Conservation (phyloP, 352 stramenopile genomes). For the Nothophytophthora sp. region DNA sequence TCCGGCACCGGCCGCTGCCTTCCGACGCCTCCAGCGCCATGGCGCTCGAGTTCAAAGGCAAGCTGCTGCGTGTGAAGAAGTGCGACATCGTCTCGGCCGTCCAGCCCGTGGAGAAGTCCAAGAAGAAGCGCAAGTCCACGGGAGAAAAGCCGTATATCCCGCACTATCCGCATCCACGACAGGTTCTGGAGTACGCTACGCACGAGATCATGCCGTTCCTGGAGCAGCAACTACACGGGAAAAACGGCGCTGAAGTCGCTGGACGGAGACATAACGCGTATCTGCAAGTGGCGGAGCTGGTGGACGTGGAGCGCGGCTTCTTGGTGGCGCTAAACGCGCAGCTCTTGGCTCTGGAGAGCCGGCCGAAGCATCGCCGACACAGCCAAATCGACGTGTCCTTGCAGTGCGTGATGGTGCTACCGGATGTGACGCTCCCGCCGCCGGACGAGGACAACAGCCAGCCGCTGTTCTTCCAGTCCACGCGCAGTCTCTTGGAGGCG, state of each 20-base stretch:
- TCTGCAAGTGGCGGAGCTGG: conserved; percentile 70
- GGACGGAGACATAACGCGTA: conserved; percentile 33
- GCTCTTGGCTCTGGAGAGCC: conserved; percentile 51
- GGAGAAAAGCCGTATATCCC: conserved; percentile 41
- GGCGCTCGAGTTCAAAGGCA: conserved; percentile 55
- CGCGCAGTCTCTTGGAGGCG: conserved; percentile 23
- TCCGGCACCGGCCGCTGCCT: conserved; percentile 59
- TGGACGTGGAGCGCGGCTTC: conserved; percentile 64
- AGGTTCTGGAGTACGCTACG: conserved; percentile 77
- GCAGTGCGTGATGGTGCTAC: conserved; percentile 77
- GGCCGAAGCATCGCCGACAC: conserved; percentile 59
- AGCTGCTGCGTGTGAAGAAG: conserved; percentile 87
- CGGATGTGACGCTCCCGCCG: conserved; percentile 71
- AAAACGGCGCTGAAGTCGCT: background rate
- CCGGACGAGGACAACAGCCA: conserved; percentile 47
- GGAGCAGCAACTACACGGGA: conserved; percentile 37
- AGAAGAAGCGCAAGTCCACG: conserved; percentile 28
- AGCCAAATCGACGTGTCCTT: conserved; percentile 78
- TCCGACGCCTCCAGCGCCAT: conserved; percentile 11
- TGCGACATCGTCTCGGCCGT: conserved; percentile 43
- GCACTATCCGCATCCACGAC: conserved; percentile 65
- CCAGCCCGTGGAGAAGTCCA: conserved; percentile 7
- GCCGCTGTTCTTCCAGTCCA: conserved; percentile 48
- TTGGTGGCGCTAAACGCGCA: conserved; percentile 65
- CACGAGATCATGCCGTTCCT: conserved; percentile 76